Evolutionary conservation across 176 grass and related monocot species (phyloP).

Genomic region (Aegilops speltoides): DNA sequence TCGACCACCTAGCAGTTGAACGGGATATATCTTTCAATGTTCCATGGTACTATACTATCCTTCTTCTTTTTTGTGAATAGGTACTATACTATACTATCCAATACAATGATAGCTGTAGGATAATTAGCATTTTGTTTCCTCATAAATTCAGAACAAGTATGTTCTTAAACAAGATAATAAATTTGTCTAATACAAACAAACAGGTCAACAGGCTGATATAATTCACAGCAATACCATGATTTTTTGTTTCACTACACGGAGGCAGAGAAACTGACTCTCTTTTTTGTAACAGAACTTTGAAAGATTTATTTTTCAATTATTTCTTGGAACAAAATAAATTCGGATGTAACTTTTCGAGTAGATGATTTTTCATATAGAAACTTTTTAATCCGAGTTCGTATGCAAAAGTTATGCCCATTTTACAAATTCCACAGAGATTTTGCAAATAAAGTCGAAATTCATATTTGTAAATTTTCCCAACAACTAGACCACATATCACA

Average conservation of each 20-base stretch:
- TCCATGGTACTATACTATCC: slow-evolving; percentile 30
- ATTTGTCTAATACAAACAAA: background rate
- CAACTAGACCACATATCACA: too few species aligned
- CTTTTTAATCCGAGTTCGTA: too few species aligned
- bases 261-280: background rate
- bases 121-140: background rate
- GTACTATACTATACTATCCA: background rate
- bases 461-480: too few species aligned
- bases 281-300: background rate
- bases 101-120: background rate
- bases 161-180: background rate
- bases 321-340: too few species aligned
- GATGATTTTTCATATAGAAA: too few species aligned
- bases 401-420: too few species aligned
- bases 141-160: background rate
- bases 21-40: slow-evolving; percentile 30
- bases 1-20: slow-evolving; percentile 32
- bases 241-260: background rate
- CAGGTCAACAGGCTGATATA: background rate
- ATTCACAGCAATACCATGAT: background rate
- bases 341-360: too few species aligned
- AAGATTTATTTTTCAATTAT: background rate
- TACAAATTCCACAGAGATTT: too few species aligned
- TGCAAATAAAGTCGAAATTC: too few species aligned
- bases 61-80: too few species aligned